Evolutionary conservation across 2,329 filamentous ascomycete genomes (phyloP).

Genomic region (Cladophialophora yegresii): DNA sequence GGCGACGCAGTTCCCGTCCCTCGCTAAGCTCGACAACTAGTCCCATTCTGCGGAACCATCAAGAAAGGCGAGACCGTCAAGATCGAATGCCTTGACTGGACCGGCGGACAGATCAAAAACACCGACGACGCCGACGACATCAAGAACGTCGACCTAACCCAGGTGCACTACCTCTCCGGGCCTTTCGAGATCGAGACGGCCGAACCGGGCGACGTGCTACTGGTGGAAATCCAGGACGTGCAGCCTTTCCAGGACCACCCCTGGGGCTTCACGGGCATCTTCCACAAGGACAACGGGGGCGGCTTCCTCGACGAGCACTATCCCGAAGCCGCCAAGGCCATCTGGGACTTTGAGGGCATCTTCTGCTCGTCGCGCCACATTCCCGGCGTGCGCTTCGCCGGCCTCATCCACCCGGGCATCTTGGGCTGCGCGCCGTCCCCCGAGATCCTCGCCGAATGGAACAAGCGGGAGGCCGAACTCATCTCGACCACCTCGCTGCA

Average conservation of each 20-base stretch:
- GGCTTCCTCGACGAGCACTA: conserved; percentile 88
- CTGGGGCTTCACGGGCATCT: conserved; percentile 88
- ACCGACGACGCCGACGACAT: conserved; percentile 89
- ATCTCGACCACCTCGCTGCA: conserved; percentile 67
- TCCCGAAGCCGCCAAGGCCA: conserved; percentile 73
- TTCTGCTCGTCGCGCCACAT: conserved; percentile 85
- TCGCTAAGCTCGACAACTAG: conserved; percentile 47
- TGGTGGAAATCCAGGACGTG: conserved; percentile 91
- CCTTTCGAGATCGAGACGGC: conserved; percentile 85
- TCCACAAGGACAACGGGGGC: conserved; percentile 77
- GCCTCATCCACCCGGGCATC: conserved; percentile 89
- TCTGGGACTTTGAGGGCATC: conserved; percentile 76
- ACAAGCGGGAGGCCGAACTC: conserved; percentile 76
- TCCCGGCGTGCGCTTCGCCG: conserved; percentile 81
- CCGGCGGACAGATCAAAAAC: conserved; percentile 77
- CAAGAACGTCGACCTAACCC: conserved; percentile 78
- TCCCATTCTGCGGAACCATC: conserved; percentile 72
- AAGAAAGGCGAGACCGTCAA: conserved; percentile 85
- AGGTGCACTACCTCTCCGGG: conserved; percentile 83
- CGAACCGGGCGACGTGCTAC: conserved; percentile 78
- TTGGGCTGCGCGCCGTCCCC: conserved; percentile 82
- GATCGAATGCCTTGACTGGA: conserved; percentile 88
- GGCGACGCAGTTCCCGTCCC: background rate
- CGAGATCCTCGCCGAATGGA: conserved; percentile 79
- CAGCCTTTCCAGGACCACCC: conserved; percentile 82